Base-by-base conservation (phyloP, 2,329 filamentous ascomycete species). In the Neofusicoccum kwambonambiense region DNA sequence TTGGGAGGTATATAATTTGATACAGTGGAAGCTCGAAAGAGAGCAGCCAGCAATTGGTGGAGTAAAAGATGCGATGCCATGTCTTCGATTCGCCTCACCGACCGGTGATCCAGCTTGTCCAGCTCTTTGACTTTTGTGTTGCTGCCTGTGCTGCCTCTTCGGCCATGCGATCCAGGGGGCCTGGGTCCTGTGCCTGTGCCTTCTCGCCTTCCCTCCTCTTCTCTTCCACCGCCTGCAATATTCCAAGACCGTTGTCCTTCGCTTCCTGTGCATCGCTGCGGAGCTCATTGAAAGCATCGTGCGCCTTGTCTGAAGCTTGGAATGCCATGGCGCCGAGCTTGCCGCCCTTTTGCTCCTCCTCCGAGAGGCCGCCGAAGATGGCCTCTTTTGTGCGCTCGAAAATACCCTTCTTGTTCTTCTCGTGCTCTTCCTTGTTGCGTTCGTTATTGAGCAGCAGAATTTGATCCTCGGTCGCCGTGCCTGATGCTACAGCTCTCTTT, bases 361-460 rank as follows among this genome's bases (percentile, higher is more conserved):
- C 68, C n/a, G 70, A 68, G 56, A 75, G 51, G 1, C 72, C 74
- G 9, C 73, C 69, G 52, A 75, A 77, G 17, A 79, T 37, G 60
- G 66, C 72, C 45, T 70, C 71, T 50, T 71, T 75, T 17, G 71
- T 69, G 52, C 72, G 69, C 67, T 72, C 74, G 57, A 78, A 74
- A 51, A 78, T 67, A 8, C 77, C 77, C 34, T 74, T 74, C 66
- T 72, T 69, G 49, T 74, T 64, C 71, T 73, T 72, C 51, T 87
- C 86, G 47, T 83, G 81, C 70, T 84, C 85, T 68, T 88, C 81
- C 58, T 85, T 82, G 73, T 90, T 88, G 13, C 89, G 81, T 74
- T 92, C 89, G 74, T 79, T 76, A 52, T 81, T 78, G 39, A 86
- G 77, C 34, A 86, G 78, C 39, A 81, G 74, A n/a, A 80, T 75